phyloP scores from a whole-genome alignment of 441 rosid species.

The Aquilaria agallochum region DNA sequence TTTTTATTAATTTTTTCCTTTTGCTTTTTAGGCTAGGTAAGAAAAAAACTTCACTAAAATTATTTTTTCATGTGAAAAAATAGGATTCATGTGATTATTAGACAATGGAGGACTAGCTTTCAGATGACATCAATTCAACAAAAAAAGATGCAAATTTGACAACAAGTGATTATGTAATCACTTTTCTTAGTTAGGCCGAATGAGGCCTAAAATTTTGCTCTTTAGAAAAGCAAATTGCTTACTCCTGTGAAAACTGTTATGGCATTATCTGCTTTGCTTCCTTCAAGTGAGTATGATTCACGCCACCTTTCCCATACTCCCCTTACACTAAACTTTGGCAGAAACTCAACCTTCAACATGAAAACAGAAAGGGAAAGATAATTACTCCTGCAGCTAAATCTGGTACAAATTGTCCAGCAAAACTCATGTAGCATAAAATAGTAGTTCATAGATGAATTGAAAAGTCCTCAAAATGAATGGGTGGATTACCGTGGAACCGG shows the following conservation, averaged over 20 bases:
- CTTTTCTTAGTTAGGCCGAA: too few relatives aligned
- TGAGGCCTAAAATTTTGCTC: too few relatives aligned
- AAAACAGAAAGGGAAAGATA: constrained; percentile 12
- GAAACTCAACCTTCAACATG: constrained; percentile 80
- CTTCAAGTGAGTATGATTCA: constrained; percentile 69
- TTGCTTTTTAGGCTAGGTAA: too few relatives aligned
- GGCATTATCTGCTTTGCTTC: constrained; percentile 46
- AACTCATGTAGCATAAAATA: constrained; percentile 6
- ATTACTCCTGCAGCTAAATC: constrained; percentile 7
- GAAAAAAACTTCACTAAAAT: too few relatives aligned
- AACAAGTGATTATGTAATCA: neutral
- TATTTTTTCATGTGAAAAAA: too few relatives aligned
- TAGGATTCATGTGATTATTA: too few relatives aligned
- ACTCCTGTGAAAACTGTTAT: constrained; percentile 94
- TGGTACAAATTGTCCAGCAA: constrained; percentile 10
- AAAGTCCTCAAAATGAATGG: constrained; percentile 2
- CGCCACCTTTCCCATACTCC: constrained; percentile 95
- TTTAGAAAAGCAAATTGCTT: constrained; percentile 24
- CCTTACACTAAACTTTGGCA: constrained; percentile 92
- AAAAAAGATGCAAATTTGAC: too few relatives aligned
- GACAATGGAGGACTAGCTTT: too few relatives aligned
- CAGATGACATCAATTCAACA: too few relatives aligned
- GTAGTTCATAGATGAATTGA: neutral
- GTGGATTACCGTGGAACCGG: constrained; percentile 64
- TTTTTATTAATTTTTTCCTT: too few relatives aligned